Evolutionary conservation across 176 grass and related monocot species (phyloP).

Genomic region (Eremochloa ophiuroides): DNA sequence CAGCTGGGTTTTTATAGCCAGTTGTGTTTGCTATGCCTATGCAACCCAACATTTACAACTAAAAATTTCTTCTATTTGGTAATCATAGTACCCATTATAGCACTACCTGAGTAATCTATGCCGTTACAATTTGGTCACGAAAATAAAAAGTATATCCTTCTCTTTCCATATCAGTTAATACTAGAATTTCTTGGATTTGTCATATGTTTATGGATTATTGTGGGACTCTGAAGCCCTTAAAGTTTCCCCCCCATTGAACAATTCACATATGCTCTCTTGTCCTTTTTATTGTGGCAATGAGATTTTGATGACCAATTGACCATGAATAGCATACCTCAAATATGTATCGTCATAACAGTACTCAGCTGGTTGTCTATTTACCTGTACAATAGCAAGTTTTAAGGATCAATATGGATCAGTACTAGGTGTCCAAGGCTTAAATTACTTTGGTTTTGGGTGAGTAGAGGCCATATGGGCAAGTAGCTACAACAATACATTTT

Average conservation of each 20-base stretch:
- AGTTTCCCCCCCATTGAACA: background rate
- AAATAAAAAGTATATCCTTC: background rate
- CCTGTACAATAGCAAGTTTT: background rate
- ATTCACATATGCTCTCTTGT: background rate
- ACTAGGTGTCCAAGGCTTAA: background rate
- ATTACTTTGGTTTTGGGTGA: background rate
- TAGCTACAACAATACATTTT: background rate
- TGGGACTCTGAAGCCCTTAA: background rate
- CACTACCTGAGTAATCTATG: background rate
- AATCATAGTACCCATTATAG: background rate
- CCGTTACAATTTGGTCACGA: background rate
- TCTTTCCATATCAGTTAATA: background rate
- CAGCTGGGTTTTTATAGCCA: background rate
- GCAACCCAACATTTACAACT: background rate
- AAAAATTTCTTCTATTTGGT: background rate
- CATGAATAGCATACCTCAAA: background rate
- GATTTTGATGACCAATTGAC: background rate
- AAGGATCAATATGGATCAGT: background rate
- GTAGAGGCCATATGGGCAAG: background rate
- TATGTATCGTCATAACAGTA: background rate
- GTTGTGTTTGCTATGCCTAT: background rate
- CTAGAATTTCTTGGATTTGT: background rate
- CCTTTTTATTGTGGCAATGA: background rate
- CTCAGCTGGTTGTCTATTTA: background rate
- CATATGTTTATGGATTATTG: background rate